Evolutionary conservation across 2,329 filamentous ascomycete genomes (phyloP).

Genomic region (Colletotrichum melonis): DNA sequence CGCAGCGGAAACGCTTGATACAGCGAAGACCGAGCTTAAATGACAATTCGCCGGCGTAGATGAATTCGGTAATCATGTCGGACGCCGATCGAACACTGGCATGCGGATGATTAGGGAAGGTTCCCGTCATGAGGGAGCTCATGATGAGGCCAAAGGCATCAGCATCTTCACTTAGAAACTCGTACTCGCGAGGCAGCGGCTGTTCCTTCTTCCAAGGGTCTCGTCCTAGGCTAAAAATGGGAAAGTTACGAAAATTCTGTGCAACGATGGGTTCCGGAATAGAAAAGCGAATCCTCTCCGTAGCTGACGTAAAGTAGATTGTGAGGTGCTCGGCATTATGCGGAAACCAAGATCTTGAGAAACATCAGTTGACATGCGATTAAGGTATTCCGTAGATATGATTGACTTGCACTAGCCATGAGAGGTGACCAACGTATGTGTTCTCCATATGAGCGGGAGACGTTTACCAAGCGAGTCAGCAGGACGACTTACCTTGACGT

Average conservation of each 20-base stretch:
- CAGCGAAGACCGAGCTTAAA: background rate
- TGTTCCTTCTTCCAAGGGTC: background rate
- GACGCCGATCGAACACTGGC: background rate
- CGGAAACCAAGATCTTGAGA: conserved; percentile 20
- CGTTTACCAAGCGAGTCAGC: background rate
- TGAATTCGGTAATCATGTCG: conserved; percentile 1
- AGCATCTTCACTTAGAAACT: background rate
- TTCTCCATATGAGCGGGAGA: conserved; percentile 15
- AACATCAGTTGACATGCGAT: background rate
- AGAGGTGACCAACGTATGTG: background rate
- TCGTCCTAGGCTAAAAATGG: background rate
- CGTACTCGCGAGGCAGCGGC: background rate
- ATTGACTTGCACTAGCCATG: conserved; percentile 19
- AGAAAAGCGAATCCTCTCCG: background rate
- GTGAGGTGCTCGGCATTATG: conserved; percentile 16
- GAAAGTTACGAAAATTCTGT: conserved; percentile 4
- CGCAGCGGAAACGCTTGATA: background rate
- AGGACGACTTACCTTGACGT: conserved; percentile 1
- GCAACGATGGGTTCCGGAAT: conserved; percentile 8
- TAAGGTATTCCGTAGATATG: background rate
- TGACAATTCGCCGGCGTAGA: conserved; percentile 5
- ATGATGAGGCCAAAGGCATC: conserved; percentile 14
- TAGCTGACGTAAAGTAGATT: background rate
- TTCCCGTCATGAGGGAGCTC: conserved; percentile 17
- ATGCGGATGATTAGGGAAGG: conserved; percentile 10